These are phyloP conservation scores for Umbelopsis sp. DNA, from an alignment of 192 early-diverging fungal species.

Conservation along the genomic window DNA sequence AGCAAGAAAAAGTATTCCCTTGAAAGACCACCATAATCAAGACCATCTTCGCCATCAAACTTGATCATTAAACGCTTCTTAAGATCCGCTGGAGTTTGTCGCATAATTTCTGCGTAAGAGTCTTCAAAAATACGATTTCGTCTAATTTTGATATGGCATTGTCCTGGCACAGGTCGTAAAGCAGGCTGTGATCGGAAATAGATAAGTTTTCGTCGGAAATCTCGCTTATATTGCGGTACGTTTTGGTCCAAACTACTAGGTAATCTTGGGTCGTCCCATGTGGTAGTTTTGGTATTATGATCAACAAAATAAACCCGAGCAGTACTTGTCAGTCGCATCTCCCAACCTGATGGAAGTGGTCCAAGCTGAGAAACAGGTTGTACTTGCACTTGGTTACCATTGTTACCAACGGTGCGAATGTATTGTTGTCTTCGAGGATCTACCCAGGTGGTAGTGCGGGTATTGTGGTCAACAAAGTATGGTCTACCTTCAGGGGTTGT, in stretches of 20 bases:
- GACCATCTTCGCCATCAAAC: constrained; percentile 95
- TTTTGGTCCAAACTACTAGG: constrained; percentile 80
- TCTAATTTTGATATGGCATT: constrained; percentile 89
- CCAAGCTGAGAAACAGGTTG: constrained; percentile 76
- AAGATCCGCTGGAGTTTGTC: constrained; percentile 81
- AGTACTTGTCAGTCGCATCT: constrained; percentile 93
- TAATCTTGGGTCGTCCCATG: constrained; percentile 87
- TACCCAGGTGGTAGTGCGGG: constrained; percentile 85
- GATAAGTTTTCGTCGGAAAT: constrained; percentile 93
- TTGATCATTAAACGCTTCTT: constrained; percentile 97
- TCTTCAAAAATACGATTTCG: constrained; percentile 91
- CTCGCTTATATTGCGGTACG: constrained; percentile 97
- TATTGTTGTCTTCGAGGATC: constrained; percentile 74
- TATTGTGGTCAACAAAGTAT: constrained; percentile 89
- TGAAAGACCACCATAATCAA: constrained; percentile 95
- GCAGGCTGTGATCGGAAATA: constrained; percentile 92
- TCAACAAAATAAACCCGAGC: constrained; percentile 98
- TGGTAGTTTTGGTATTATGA: constrained; percentile 96
- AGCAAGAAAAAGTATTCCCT: constrained; percentile 96
- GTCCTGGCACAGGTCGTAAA: constrained; percentile 82
- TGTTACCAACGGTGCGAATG: constrained; percentile 44
- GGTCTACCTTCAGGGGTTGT: constrained; percentile 56
- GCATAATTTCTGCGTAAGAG: constrained; percentile 92
- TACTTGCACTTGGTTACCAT: constrained; percentile 60
- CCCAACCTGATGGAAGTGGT: constrained; percentile 92